phyloP scores from a whole-genome alignment of 306 rosid genomes.

The Cicer judaicum region DNA sequence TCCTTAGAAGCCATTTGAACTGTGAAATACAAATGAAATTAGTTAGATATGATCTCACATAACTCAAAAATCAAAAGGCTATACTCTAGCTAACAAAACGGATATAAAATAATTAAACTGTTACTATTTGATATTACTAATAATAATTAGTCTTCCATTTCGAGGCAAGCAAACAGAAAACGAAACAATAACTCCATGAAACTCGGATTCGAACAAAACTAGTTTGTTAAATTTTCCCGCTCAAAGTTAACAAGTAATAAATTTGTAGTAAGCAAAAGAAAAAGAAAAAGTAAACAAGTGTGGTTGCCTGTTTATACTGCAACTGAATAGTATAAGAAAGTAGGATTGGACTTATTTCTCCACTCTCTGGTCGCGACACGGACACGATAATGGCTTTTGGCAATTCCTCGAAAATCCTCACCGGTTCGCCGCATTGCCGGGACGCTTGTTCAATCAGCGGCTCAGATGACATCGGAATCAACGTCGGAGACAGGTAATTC shows the following conservation, averaged over 20 bases:
- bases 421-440: slow-evolving; percentile 52
- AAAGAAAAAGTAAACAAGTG: background rate
- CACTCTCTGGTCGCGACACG: slow-evolving; percentile 81
- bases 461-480: slow-evolving; percentile 64
- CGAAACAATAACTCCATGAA: slow-evolving; percentile 26
- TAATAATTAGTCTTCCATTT: background rate
- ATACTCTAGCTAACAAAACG: background rate
- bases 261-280: background rate
- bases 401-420: slow-evolving; percentile 69
- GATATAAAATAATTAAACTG: background rate
- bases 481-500: background rate
- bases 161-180: background rate
- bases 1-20: slow-evolving; percentile 83
- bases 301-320: slow-evolving; percentile 85
- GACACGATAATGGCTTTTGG: slow-evolving; percentile 70
- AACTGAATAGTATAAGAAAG: slow-evolving; percentile 80
- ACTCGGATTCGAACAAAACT: background rate
- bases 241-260: slow-evolving; percentile 2
- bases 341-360: slow-evolving; percentile 81
- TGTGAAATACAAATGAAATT: slow-evolving; percentile 47
- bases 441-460: slow-evolving; percentile 54
- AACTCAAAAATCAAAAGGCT: slow-evolving; percentile 24
- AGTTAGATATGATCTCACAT: slow-evolving; percentile 23
- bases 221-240: background rate
- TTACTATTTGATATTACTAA: slow-evolving; percentile 4